These are phyloP conservation scores for Triticum monococcum DNA, from an alignment of 176 grass and related monocot species.

Conservation along the genomic window DNA sequence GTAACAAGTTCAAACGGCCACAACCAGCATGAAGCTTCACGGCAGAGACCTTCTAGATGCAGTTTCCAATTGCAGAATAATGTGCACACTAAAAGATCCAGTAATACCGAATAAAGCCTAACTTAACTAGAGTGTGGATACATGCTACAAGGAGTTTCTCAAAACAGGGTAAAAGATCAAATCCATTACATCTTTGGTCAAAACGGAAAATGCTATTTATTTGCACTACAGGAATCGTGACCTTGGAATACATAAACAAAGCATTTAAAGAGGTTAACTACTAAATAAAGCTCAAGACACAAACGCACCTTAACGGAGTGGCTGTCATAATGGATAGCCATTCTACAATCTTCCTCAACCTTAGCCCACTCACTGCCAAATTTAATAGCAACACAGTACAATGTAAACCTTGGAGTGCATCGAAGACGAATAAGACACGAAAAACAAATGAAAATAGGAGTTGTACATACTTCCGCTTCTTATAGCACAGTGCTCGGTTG, in stretches of 20 bases:
- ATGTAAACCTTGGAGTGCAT: slow-evolving; percentile 17
- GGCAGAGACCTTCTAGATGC: not conserved
- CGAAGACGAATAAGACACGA: not conserved
- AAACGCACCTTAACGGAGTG: slow-evolving; percentile 73
- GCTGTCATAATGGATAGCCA: slow-evolving; percentile 66
- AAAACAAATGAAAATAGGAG: slow-evolving; percentile 33
- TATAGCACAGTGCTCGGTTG: slow-evolving; percentile 85
- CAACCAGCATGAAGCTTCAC: too few relatives aligned
- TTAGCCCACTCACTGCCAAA: slow-evolving; percentile 69
- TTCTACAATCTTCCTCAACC: slow-evolving; percentile 83
- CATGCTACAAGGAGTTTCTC: not conserved
- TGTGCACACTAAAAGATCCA: not conserved
- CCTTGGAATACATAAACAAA: not conserved
- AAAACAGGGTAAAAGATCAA: not conserved
- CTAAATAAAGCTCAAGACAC: not conserved
- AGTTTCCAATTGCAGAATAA: not conserved
- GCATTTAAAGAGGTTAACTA: not conserved
- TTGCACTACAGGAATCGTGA: slow-evolving; percentile 1
- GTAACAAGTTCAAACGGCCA: too few relatives aligned
- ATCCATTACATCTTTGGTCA: not conserved
- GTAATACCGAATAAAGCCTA: slow-evolving; percentile 1
- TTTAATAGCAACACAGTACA: slow-evolving; percentile 14
- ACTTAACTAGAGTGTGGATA: not conserved
- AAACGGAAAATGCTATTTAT: not conserved
- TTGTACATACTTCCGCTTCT: slow-evolving; percentile 66